Evolutionary conservation across 2,329 filamentous ascomycete species (phyloP), one percentile per base, ranked within the genome.

Genomic region (Zalaria obscura): DNA sequence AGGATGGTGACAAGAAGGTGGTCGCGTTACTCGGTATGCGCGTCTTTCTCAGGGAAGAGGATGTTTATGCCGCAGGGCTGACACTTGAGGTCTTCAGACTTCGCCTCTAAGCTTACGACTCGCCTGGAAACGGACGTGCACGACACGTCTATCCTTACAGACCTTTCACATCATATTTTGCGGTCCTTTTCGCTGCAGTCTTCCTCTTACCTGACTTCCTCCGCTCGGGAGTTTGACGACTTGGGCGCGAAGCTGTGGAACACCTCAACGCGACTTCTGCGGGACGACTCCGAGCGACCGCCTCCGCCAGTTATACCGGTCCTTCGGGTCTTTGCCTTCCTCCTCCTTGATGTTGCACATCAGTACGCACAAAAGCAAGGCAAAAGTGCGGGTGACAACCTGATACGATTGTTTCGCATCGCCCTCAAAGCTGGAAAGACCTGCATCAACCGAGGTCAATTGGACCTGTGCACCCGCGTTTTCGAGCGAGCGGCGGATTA

Each of bases 221-320:
- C 57, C 40, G 62, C 65, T 35, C 57, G 61, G 25, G 66, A 72
- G 4, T 60, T 84, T 3, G 78, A 83, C 45, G 56, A 49, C 4
- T 49, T 65, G 5, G 81, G 73, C 42, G 69, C 72, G 0, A 62
- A 65, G 25, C 60, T 86, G 5, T 86, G 80, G 81, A 86, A 86
- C 48, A 54, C 71, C 4, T 76, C 76, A 34, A 76, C 76, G 1
- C 68, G 71, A 26, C 52, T 76, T 31, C 34, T 53, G 11, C 50
- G 47, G 3, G 39, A 45, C 9, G 42, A 45, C 9, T 41, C 39
- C 7, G 43, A 25, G 47, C 37, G 8, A 35, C 27, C 44, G 46
- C 37, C 44, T 41, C 38, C 29, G 7, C 29, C 43, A 25, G 41
- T 45, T 40, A 35, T 60, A 3, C 48, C 51, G 38, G 45, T 60